These are phyloP conservation scores for Tulasnella sp. DNA, from an alignment of 768 basidiomycete genomes.

Conservation along the genomic window DNA sequence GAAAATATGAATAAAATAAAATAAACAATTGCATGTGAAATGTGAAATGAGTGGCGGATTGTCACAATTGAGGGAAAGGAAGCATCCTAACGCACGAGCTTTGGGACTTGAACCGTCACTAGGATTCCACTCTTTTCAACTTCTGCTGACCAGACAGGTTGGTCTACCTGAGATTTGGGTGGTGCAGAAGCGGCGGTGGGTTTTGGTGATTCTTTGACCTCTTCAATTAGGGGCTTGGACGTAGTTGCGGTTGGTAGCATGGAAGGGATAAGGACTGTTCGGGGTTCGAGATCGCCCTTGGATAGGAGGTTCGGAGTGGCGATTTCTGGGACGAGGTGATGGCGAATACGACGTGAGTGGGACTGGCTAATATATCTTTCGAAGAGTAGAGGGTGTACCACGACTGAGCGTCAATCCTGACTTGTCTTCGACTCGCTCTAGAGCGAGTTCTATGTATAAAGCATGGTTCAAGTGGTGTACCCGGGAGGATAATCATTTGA, in stretches of 20 bases:
- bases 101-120: constrained; percentile 44
- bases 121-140: constrained; percentile 26
- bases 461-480: neutral
- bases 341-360: neutral
- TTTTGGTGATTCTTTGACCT: constrained; percentile 23
- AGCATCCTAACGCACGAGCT: constrained; percentile 36
- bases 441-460: constrained; percentile 16
- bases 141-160: constrained; percentile 2
- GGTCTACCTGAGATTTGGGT: neutral
- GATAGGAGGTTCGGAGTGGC: constrained; percentile 64
- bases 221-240: constrained; percentile 38
- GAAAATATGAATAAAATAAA: too few relatives aligned
- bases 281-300: constrained; percentile 55
- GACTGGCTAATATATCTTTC: neutral
- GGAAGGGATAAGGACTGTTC: constrained; percentile 46
- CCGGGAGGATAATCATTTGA: neutral
- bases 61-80: neutral
- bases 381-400: constrained; percentile 8
- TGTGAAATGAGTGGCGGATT: too few relatives aligned
- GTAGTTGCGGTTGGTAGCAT: constrained; percentile 26
- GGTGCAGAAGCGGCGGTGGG: neutral
- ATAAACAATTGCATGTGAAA: too few relatives aligned
- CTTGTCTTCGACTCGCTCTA: constrained; percentile 17
- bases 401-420: constrained; percentile 18
- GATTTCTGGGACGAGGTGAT: too few relatives aligned